These are phyloP conservation scores for Kodamaea fukazawae DNA, from an alignment of 805 yeast genomes.

Conservation along the genomic window DNA sequence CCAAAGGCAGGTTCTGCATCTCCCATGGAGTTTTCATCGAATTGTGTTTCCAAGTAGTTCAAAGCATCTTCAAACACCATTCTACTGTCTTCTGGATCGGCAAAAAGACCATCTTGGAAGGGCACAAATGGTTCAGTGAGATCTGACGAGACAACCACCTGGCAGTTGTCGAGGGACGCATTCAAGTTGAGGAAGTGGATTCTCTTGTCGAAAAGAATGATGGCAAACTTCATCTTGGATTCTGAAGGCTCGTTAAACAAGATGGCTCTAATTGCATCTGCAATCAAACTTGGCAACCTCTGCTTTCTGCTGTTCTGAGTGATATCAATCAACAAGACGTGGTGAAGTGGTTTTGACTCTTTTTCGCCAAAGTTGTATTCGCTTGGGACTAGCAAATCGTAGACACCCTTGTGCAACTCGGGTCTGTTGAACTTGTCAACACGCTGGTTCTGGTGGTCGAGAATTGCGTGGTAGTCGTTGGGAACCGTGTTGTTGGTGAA, in stretches of 20 bases:
- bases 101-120: slow-evolving; percentile 71
- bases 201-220: slow-evolving; percentile 71
- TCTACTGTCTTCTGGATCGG: slow-evolving; percentile 67
- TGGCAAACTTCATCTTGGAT: slow-evolving; percentile 45
- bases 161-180: slow-evolving; percentile 53
- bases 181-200: slow-evolving; percentile 72
- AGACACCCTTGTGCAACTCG: slow-evolving; percentile 78
- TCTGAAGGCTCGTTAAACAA: slow-evolving; percentile 33
- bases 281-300: slow-evolving; percentile 59
- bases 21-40: slow-evolving; percentile 33
- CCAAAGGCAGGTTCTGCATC: slow-evolving; percentile 73
- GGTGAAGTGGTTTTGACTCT: slow-evolving; percentile 48
- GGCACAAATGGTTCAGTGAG: slow-evolving; percentile 82
- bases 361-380: slow-evolving; percentile 58
- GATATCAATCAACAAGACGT: slow-evolving; percentile 72
- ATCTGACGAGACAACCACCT: slow-evolving; percentile 63
- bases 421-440: slow-evolving; percentile 64
- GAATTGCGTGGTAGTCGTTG: slow-evolving; percentile 58
- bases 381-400: slow-evolving; percentile 77
- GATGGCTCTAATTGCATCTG: slow-evolving; percentile 66
- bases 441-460: slow-evolving; percentile 61
- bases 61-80: slow-evolving; percentile 66
- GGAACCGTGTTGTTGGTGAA: slow-evolving; percentile 67
- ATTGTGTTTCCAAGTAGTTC: slow-evolving; percentile 50
- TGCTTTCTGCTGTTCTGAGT: slow-evolving; percentile 55